These are phyloP conservation scores for Hanseniaspora meyeri DNA, from an alignment of 805 yeast species.

Conservation along the genomic window DNA sequence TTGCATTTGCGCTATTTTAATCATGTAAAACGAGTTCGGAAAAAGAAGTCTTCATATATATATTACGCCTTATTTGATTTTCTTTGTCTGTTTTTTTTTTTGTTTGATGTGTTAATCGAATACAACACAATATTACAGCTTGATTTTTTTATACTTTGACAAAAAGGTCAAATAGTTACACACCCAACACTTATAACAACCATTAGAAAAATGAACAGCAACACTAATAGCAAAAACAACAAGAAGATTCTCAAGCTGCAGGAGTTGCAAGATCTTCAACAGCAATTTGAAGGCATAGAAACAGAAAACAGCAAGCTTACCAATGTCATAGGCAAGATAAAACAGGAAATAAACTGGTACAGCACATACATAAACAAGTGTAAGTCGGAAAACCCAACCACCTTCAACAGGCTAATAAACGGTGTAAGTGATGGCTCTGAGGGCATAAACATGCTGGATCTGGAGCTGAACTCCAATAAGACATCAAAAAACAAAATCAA, in stretches of 20 bases:
- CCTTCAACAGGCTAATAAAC: conserved; percentile 5
- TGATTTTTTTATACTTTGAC: background rate
- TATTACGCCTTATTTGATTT: too few relatives aligned
- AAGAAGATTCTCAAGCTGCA: conserved; percentile 18
- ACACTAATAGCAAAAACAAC: conserved; percentile 1
- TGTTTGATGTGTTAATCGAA: too few relatives aligned
- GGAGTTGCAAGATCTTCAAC: conserved; percentile 17
- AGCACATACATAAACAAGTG: conserved; percentile 14
- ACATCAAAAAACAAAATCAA: conserved; percentile 1
- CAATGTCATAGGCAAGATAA: conserved; percentile 19
- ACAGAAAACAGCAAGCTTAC: conserved; percentile 22
- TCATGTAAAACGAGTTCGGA: background rate
- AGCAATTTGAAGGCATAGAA: conserved; percentile 20
- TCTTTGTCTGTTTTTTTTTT: too few relatives aligned
- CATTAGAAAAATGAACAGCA: background rate
- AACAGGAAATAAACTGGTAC: conserved; percentile 21
- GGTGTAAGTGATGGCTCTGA: conserved; percentile 11
- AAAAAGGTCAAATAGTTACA: too few relatives aligned
- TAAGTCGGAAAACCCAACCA: conserved; percentile 9
- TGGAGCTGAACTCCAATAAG: background rate
- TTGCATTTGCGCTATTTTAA: background rate
- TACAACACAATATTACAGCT: too few relatives aligned
- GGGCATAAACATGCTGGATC: conserved; percentile 12
- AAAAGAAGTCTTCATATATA: too few relatives aligned
- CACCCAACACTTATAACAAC: too few relatives aligned